These are phyloP conservation scores for Blastomyces silverae DNA, from an alignment of 2,329 filamentous ascomycete species.

Conservation along the genomic window DNA sequence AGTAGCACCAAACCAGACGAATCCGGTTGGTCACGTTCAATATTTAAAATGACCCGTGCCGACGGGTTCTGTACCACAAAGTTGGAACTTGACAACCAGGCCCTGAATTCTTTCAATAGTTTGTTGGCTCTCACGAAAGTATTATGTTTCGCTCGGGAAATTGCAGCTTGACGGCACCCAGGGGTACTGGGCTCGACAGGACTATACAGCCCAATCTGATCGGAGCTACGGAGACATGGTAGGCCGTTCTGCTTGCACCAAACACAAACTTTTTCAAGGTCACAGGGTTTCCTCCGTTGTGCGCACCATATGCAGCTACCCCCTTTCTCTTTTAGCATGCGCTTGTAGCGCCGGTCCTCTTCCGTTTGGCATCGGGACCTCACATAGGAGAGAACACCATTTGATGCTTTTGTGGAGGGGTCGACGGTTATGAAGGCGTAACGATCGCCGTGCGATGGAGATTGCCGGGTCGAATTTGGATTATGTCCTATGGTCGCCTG, in stretches of 20 bases:
- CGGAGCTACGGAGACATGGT: constrained; percentile 24
- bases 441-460: not conserved
- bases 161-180: constrained; percentile 1
- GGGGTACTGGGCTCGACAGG: not conserved
- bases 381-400: not conserved
- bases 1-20: constrained; percentile 17
- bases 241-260: constrained; percentile 20
- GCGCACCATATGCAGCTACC: constrained; percentile 30
- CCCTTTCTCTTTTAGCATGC: constrained; percentile 23
- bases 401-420: constrained; percentile 2
- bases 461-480: not conserved
- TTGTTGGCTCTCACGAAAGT: constrained; percentile 17
- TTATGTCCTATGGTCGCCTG: not conserved
- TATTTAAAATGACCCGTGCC: constrained; percentile 18
- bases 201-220: constrained; percentile 21
- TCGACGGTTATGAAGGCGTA: not conserved
- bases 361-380: not conserved
- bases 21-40: constrained; percentile 15
- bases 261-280: constrained; percentile 21
- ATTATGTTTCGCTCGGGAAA: constrained; percentile 12
- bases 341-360: constrained; percentile 20
- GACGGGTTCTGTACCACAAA: constrained; percentile 3
- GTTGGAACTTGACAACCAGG: not conserved
- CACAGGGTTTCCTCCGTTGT: constrained; percentile 28
- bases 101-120: constrained; percentile 13